Evolutionary conservation across 345 rosid species (phyloP), one percentile per base, ranked within the genome.

Genomic region (Combretum micranthum): DNA sequence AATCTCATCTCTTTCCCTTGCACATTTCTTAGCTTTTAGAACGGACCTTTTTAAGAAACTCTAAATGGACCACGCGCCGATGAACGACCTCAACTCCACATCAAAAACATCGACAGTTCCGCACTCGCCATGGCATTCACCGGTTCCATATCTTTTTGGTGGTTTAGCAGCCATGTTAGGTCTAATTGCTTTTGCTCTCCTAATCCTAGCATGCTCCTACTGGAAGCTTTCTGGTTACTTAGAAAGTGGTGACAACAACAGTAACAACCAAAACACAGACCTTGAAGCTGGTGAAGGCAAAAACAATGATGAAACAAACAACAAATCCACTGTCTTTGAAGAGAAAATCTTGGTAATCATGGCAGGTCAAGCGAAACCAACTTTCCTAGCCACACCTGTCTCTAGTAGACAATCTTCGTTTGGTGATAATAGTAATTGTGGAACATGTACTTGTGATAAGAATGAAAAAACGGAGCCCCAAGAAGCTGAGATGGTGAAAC

Each of bases 121-220:
- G 50, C 92, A 74, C 76, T 88, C 95, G 15, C 85, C 95, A 15
- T 92, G 98, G 98, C 97, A 92, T 71, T 92, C 98, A 43, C 98
- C 98, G 0, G 93, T 92, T 47, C 97, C 98, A 0, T 92, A 88
- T 71, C 75, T 92, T 43, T 92, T 92, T 44, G 98, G 98, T 20
- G 98, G 98, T 15, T 64, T 92, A 44, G 98, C 98, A 0, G 98
- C 98, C 26, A 88, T 92, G 98, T 74, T 92, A 20, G 98, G 97
- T 47, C 82, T 92, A 52, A 88, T 88, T 12, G 98, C 98, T 46
- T 86, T 88, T 61, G 96, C 98, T 37, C 95, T 92, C 26, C 59
- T 92, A 9, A 81, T 92, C 69, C 96, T 92, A 14, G 98, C 96
- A 10, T 92, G 96, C 58, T 92, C 98, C 51, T 88, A 88, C 70